Evolutionary conservation across 225 moss, liverwort and hornwort genomes (phyloP).

Genomic region (Pleurozium schreberi): DNA sequence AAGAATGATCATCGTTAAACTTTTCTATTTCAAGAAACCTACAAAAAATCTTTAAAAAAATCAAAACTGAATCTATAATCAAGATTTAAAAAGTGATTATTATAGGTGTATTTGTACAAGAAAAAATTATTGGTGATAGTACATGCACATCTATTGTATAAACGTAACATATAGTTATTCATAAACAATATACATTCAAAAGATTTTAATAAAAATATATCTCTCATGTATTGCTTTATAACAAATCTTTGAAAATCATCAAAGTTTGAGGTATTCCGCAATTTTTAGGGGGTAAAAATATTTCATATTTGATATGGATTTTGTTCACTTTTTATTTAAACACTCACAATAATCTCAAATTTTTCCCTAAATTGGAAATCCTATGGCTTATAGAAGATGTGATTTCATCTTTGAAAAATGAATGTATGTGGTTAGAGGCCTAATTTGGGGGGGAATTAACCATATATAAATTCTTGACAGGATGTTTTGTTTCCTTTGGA

Average conservation of each 20-base stretch:
- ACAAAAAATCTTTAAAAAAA: no score
- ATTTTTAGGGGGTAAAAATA: background rate
- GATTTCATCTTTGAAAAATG: background rate
- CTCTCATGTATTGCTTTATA: rapidly evolving
- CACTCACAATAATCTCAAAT: background rate
- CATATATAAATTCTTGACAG: no score
- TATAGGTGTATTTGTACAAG: background rate
- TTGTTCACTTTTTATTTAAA: background rate
- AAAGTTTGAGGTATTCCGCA: background rate
- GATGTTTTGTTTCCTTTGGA: background rate
- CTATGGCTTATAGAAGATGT: background rate
- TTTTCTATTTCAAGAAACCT: no score
- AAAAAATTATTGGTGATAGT: no score
- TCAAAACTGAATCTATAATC: no score
- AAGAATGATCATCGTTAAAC: no score
- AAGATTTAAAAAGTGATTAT: no score
- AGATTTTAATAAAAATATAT: background rate
- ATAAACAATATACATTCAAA: no score
- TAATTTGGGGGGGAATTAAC: rapidly evolving
- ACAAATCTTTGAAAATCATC: background rate
- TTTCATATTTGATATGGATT: rapidly evolving
- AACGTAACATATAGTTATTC: background rate
- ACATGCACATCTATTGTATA: rapidly evolving
- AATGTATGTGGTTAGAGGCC: background rate
- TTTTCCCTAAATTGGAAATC: rapidly evolving